Percentiles rank a stretch among this genome's conserved stretches.
Conservation (phyloP, 257 asterid species). For the Nicotiana tomentosiformis region DNA sequence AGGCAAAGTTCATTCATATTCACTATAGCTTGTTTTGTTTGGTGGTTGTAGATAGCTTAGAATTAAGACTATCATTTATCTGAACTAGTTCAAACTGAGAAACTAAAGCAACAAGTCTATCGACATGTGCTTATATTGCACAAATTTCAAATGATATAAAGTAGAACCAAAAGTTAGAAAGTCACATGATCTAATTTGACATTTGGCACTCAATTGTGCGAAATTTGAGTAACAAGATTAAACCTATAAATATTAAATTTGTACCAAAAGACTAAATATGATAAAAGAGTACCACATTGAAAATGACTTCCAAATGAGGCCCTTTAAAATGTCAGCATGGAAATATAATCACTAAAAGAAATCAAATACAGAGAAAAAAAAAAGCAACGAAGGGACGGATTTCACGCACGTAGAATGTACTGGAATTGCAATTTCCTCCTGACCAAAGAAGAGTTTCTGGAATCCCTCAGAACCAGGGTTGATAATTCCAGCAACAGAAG, state of each 20-base stretch:
- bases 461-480: constrained; percentile 99
- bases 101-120: background rate
- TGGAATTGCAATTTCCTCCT: constrained; percentile 97
- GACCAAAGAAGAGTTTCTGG: constrained; percentile 95
- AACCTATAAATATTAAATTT: background rate
- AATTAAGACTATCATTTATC: background rate
- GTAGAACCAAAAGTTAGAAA: background rate
- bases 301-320: background rate
- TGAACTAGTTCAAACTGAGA: background rate
- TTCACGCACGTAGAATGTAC: constrained; percentile 80
- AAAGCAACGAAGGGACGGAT: background rate
- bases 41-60: background rate
- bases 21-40: background rate
- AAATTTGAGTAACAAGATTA: background rate
- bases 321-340: background rate
- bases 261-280: background rate
- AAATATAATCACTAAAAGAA: background rate
- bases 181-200: background rate
- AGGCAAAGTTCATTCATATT: background rate
- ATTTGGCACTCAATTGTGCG: background rate
- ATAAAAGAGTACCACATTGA: background rate
- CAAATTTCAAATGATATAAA: background rate
- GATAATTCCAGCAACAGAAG: constrained; percentile 98
- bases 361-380: background rate
- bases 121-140: background rate